Evolutionary conservation across 306 rosid species (phyloP).

Genomic region (Pterocarpus santalinus): DNA sequence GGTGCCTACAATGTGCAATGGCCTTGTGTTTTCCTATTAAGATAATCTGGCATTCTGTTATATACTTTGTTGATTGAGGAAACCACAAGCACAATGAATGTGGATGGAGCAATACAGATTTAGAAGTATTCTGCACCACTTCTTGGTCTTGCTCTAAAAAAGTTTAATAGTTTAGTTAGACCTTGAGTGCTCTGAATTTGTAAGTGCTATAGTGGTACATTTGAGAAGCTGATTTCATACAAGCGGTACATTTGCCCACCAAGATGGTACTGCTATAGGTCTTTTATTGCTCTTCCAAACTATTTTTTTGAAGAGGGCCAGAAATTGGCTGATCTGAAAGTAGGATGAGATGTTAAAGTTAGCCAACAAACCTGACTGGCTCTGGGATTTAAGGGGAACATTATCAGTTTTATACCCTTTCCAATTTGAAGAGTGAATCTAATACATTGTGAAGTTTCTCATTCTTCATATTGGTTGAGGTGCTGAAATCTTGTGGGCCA

Average conservation of each 20-base stretch:
- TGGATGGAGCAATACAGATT: slow-evolving; percentile 35
- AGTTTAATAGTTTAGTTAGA: slow-evolving; percentile 25
- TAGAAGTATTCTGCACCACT: slow-evolving; percentile 9
- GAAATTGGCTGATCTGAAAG: slow-evolving; percentile 39
- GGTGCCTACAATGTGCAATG: slow-evolving; percentile 13
- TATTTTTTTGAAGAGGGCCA: slow-evolving; percentile 35
- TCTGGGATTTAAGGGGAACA: slow-evolving; percentile 37
- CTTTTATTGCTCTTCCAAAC: slow-evolving; percentile 35
- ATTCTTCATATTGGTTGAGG: slow-evolving; percentile 48
- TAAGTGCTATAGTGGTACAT: slow-evolving; percentile 1
- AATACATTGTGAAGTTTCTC: slow-evolving; percentile 35
- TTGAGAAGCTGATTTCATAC: slow-evolving; percentile 18
- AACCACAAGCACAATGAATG: slow-evolving; percentile 19
- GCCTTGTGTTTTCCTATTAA: slow-evolving; percentile 19
- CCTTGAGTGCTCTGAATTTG: slow-evolving; percentile 15
- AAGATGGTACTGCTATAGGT: slow-evolving; percentile 30
- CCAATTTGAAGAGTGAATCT: slow-evolving; percentile 41
- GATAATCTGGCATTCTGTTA: slow-evolving; percentile 18
- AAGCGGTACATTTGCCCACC: neutral
- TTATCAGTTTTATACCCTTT: slow-evolving; percentile 34
- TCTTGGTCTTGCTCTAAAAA: slow-evolving; percentile 25
- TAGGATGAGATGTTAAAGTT: slow-evolving; percentile 38
- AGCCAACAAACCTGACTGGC: slow-evolving; percentile 26
- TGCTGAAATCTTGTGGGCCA: slow-evolving; percentile 47
- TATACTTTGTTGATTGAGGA: slow-evolving; percentile 33